Evolutionary conservation across 257 asterid species (phyloP).

Genomic region (Capsicum baccatum): DNA sequence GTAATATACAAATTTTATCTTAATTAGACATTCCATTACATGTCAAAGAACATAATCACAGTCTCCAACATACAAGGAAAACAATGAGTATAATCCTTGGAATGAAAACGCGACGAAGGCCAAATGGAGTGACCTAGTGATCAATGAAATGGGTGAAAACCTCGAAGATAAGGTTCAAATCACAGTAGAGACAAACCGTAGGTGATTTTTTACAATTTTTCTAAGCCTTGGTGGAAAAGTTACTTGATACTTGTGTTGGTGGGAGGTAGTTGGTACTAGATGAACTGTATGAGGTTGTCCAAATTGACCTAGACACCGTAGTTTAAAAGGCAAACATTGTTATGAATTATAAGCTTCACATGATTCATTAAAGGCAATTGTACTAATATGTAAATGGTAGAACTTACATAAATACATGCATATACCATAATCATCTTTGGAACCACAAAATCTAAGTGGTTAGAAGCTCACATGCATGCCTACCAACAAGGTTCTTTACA

Average conservation of each 20-base stretch:
- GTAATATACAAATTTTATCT: neutral
- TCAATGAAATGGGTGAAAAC: neutral
- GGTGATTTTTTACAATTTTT: too few species aligned
- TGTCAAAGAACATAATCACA: neutral
- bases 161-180: neutral
- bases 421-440: neutral
- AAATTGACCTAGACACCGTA: neutral
- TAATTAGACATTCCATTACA: neutral
- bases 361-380: conserved; percentile 1
- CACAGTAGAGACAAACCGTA: neutral
- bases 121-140: neutral
- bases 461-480: neutral
- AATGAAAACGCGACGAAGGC: neutral
- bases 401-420: neutral
- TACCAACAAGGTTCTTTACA: neutral
- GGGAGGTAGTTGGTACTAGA: neutral
- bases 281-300: neutral
- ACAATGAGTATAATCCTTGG: neutral
- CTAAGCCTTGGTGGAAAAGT: too few species aligned
- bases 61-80: conserved; percentile 11
- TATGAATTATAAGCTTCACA: neutral
- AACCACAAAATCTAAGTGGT: neutral
- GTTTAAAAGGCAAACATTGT: neutral
- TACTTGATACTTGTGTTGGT: neutral
- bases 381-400: neutral